Evolutionary conservation across 768 basidiomycete genomes (phyloP), one percentile per base, ranked within the genome.

Genomic region (Fomitopsis pulvina): DNA sequence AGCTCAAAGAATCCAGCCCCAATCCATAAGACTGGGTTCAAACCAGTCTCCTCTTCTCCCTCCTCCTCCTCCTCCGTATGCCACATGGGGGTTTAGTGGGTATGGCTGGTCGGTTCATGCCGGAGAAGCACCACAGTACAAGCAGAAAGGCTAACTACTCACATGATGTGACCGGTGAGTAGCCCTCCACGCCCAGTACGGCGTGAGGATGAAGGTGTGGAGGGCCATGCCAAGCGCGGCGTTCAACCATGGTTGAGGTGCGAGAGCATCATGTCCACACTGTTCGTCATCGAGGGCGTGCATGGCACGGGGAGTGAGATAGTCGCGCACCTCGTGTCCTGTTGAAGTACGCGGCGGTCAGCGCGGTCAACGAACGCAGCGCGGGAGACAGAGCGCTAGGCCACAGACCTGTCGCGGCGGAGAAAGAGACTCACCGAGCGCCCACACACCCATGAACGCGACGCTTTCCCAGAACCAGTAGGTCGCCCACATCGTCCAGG

Each of bases 241-340:
- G 57, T 75, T 77, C n/a, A 73, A 57, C 48, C 57, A 56, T 3
- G 58, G 50, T 47, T 64, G 61, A 2, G 72, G 62, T 6, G 75
- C 78, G 18, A 78, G 64, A 6, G 75, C 71, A 41, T 71, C 70
- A 50, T 79, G 78, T 1, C 77, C 78, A 16, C 74, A 73, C 76
- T 80, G 37, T 16, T 38, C 26, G 41, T 14, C 25, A 18, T 14
- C 10, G 47, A 5, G 38, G n/a, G 3, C 8, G 29, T 30, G 29
- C 29, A 30, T 7, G 29, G 14, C 10, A 22, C 22, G 41, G 57
- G 20, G 51, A 47, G 16, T 26, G n/a, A n/a, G n/a, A n/a, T n/a
- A n/a, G n/a, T n/a, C 6, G 30, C 46, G 10, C 37, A 71, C 75
- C 63, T 77, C 75, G 48, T 77, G 75, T 27, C 72, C 73, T 77